Conservation (phyloP, 164 flowering plant species). For the grape (Vitis vinifera) region ASM3070453v1 NC_081814.1:866501-867000, state of each 20-base stretch:
- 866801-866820: conserved; percentile 60
- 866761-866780: conserved; percentile 28
- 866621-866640: conserved; percentile 20
- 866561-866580: conserved; percentile 1
- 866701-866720: conserved; percentile 4
- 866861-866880: conserved; percentile 48
- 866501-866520: too few species aligned
- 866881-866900: conserved; percentile 52
- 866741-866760: neutral
- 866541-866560: too few species aligned
- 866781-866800: conserved; percentile 51
- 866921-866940: neutral
- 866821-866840: conserved; percentile 51
- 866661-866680: conserved; percentile 5
- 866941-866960: conserved; percentile 27
- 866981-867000: conserved; percentile 33
- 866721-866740: conserved; percentile 2
- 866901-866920: conserved; percentile 31
- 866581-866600: conserved; percentile 9
- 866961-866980: conserved; percentile 35
- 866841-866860: conserved; percentile 56
- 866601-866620: conserved; percentile 14
- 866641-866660: conserved; percentile 6
- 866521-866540: too few species aligned
- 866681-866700: neutral